phyloP scores from a whole-genome alignment of 2,329 filamentous ascomycete genomes.

The Penicillium sumatraense region DNA sequence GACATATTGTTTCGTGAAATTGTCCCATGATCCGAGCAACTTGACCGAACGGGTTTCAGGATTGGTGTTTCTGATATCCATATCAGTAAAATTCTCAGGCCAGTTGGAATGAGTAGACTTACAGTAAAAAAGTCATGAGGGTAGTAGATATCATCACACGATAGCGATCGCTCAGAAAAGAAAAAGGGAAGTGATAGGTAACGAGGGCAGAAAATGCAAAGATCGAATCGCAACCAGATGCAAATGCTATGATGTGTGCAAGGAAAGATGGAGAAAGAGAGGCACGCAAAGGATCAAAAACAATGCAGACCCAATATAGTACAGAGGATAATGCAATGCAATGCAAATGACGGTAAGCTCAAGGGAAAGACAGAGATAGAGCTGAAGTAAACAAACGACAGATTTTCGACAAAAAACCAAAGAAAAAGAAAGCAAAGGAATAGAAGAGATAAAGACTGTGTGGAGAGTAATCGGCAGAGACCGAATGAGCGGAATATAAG shows the following conservation, averaged over 20 bases:
- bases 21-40: constrained; percentile 93
- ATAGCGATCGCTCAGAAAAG: constrained; percentile 12
- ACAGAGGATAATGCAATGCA: constrained; percentile 24
- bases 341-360: constrained; percentile 3
- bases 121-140: constrained; percentile 43
- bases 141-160: constrained; percentile 39
- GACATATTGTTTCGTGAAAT: constrained; percentile 76
- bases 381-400: too few species aligned
- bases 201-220: constrained; percentile 9
- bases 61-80: constrained; percentile 38
- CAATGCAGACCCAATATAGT: constrained; percentile 14
- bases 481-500: constrained; percentile 9
- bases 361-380: constrained; percentile 2
- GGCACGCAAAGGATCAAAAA: constrained; percentile 7
- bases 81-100: constrained; percentile 13
- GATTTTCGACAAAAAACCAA: neutral
- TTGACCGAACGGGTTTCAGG: constrained; percentile 65
- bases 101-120: constrained; percentile 17
- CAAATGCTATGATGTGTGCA: neutral
- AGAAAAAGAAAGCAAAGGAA: constrained; percentile 3
- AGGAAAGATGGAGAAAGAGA: constrained; percentile 3
- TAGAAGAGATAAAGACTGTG: constrained; percentile 6
- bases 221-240: neutral
- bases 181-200: constrained; percentile 9
- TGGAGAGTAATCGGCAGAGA: constrained; percentile 1